phyloP scores from a whole-genome alignment of 192 early-diverging fungal genomes.

The Paraglomus brasilianum region DNA sequence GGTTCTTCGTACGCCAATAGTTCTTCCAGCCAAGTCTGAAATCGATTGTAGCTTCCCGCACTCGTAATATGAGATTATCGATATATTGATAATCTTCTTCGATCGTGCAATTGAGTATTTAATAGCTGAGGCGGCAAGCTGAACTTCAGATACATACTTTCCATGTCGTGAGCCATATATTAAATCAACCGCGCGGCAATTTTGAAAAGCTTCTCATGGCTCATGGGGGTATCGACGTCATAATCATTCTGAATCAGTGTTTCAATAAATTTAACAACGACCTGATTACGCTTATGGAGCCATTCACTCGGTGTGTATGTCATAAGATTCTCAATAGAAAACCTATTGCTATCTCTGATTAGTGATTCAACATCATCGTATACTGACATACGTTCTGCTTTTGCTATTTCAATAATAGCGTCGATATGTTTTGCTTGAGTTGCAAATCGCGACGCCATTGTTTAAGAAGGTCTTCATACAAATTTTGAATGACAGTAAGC shows the following conservation, averaged over 20 bases:
- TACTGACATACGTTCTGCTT: not conserved
- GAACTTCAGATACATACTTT: conserved; percentile 16
- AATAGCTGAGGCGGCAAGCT: conserved; percentile 4
- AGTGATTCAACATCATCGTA: conserved; percentile 11
- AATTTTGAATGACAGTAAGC: not conserved
- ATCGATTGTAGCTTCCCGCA: not conserved
- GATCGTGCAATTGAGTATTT: conserved; percentile 8
- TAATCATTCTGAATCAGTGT: conserved; percentile 5
- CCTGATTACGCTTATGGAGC: not conserved
- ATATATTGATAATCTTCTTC: not conserved
- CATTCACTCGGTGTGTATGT: not conserved
- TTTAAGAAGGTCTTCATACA: conserved; percentile 14
- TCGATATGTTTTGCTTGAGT: conserved; percentile 24
- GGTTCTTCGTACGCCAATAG: not conserved
- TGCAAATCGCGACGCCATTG: conserved; percentile 7
- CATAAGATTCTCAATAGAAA: conserved; percentile 8
- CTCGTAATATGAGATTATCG: conserved; percentile 21
- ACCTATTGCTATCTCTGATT: conserved; percentile 6
- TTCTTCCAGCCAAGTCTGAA: conserved; percentile 2
- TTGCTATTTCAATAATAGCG: conserved; percentile 8
- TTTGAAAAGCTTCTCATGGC: conserved; percentile 1
- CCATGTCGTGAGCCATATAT: conserved; percentile 6
- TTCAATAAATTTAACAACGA: conserved; percentile 6
- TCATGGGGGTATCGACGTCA: not conserved
- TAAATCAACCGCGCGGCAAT: not conserved